Percentiles rank a stretch among this genome's conserved stretches.
These are phyloP conservation scores for Kodamaea ohmeri DNA, from an alignment of 1,139 yeast species.

Conservation along the genomic window DNA sequence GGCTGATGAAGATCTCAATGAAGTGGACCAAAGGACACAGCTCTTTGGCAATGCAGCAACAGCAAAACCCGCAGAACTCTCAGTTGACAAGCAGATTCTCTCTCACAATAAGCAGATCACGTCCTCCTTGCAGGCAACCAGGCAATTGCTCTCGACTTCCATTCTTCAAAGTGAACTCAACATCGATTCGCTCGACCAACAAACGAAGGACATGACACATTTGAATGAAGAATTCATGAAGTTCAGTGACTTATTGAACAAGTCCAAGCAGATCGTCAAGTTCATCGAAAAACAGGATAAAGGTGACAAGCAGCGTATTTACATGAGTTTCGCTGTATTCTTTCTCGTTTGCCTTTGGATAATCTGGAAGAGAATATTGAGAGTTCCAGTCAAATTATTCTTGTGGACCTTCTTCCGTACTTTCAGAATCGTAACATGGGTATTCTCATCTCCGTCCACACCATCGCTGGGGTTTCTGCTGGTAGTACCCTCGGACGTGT, in stretches of 20 bases:
- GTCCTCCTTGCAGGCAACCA: slow-evolving; percentile 49
- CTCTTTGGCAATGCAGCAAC: slow-evolving; percentile 12
- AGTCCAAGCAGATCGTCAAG: slow-evolving; percentile 55
- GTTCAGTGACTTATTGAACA: slow-evolving; percentile 53
- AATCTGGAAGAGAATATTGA: slow-evolving; percentile 59
- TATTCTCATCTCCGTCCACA: slow-evolving; percentile 3
- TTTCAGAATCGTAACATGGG: slow-evolving; percentile 36
- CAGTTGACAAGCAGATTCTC: slow-evolving; percentile 31
- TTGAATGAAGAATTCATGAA: slow-evolving; percentile 52
- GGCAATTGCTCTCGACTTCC: slow-evolving; percentile 52
- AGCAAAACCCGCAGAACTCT: slow-evolving; percentile 8
- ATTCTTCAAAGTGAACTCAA: slow-evolving; percentile 62
- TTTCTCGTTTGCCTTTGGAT: slow-evolving; percentile 59
- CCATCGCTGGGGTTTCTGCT: slow-evolving; percentile 5
- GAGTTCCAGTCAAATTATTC: slow-evolving; percentile 52
- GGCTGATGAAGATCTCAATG: slow-evolving; percentile 1
- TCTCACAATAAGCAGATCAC: slow-evolving; percentile 55
- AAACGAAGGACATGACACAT: slow-evolving; percentile 49
- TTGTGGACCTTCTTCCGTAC: slow-evolving; percentile 58
- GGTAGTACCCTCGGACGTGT: not conserved
- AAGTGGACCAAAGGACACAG: slow-evolving; percentile 10
- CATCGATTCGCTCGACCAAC: slow-evolving; percentile 57
- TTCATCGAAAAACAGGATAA: slow-evolving; percentile 68
- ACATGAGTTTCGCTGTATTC: slow-evolving; percentile 57
- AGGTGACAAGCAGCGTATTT: slow-evolving; percentile 58